These are phyloP conservation scores for Filobasidium floriforme DNA, from an alignment of 768 basidiomycete genomes.

Conservation along the genomic window DNA sequence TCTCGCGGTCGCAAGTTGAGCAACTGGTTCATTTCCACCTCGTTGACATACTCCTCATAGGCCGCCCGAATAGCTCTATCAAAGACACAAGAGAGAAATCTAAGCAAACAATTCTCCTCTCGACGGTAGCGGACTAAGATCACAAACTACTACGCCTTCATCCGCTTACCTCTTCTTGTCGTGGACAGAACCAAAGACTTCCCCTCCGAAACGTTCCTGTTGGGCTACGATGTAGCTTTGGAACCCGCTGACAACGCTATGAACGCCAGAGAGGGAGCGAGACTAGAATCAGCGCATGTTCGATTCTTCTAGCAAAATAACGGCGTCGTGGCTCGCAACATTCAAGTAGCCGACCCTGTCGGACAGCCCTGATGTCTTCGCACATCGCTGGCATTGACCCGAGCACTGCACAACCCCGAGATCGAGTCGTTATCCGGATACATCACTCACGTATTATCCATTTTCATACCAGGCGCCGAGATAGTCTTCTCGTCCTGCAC, in stretches of 20 bases:
- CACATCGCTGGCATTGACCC: no score
- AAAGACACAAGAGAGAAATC: no score
- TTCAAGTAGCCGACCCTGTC: no score
- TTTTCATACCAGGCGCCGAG: not conserved
- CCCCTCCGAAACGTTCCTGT: not conserved
- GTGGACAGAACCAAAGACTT: not conserved
- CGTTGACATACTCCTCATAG: not conserved
- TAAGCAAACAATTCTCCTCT: no score
- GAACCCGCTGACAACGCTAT: slow-evolving; percentile 3
- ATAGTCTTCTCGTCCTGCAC: not conserved
- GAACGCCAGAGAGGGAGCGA: not conserved
- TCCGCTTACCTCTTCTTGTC: not conserved
- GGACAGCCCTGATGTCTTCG: no score
- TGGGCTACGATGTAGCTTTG: not conserved
- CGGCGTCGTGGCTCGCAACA: no score
- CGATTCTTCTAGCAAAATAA: no score
- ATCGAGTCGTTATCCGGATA: not conserved
- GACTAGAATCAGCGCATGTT: not conserved
- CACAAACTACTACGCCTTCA: no score
- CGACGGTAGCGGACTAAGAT: no score
- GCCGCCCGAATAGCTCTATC: not conserved
- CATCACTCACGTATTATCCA: slow-evolving; percentile 6
- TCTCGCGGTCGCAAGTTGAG: slow-evolving; percentile 6
- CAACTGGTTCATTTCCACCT: not conserved
- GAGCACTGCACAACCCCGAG: no score